Evolutionary conservation across 306 rosid species (phyloP).

Genomic region (Glycine latifolia): DNA sequence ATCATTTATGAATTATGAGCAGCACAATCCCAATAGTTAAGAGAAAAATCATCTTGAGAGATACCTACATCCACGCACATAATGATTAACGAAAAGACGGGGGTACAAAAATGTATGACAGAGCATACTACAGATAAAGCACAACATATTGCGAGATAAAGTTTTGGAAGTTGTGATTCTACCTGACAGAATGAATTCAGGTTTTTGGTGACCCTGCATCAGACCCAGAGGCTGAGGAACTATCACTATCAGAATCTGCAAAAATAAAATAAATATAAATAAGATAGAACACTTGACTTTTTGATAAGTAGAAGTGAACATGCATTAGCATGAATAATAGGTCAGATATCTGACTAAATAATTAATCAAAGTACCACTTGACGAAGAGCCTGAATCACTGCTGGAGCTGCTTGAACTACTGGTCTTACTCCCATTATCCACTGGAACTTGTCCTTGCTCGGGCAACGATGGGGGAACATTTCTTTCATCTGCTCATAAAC

Average conservation of each 20-base stretch:
- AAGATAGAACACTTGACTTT: constrained; percentile 37
- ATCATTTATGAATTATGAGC: constrained; percentile 21
- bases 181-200: constrained; percentile 61
- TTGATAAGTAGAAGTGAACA: constrained; percentile 6
- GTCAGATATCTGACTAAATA: constrained; percentile 7
- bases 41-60: constrained; percentile 31
- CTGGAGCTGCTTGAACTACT: constrained; percentile 99
- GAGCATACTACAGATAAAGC: not conserved
- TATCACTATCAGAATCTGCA: constrained; percentile 94
- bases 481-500: constrained; percentile 60
- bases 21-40: constrained; percentile 16
- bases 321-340: not conserved
- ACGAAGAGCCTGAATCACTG: constrained; percentile 96
- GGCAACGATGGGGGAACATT: constrained; percentile 62
- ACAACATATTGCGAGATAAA: not conserved
- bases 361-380: constrained; percentile 72
- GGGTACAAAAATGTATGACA: not conserved
- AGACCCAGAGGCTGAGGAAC: constrained; percentile 93
- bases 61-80: not conserved
- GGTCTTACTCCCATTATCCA: constrained; percentile 81
- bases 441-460: constrained; percentile 61
- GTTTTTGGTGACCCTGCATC: constrained; percentile 77
- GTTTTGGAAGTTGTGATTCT: constrained; percentile 16
- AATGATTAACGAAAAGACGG: not conserved
- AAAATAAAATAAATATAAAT: constrained; percentile 38